These are phyloP conservation scores for Fusarium clavum DNA, from an alignment of 2,329 filamentous ascomycete species.

Conservation along the genomic window DNA sequence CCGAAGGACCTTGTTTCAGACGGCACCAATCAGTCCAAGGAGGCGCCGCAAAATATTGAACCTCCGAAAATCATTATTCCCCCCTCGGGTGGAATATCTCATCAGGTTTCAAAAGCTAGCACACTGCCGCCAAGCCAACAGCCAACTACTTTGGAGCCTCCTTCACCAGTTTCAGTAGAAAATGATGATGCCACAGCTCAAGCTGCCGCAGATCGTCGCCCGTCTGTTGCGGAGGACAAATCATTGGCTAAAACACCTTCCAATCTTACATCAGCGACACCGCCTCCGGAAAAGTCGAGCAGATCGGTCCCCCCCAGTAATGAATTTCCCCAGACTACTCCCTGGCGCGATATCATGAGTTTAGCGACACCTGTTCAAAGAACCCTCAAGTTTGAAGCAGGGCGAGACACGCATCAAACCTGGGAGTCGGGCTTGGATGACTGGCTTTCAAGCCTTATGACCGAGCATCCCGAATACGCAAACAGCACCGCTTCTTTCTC, in stretches of 20 bases:
- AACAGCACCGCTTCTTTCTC: slow-evolving; percentile 51
- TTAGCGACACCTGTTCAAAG: slow-evolving; percentile 74
- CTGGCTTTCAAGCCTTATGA: slow-evolving; percentile 64
- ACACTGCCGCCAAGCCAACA: slow-evolving; percentile 37
- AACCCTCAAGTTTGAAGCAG: slow-evolving; percentile 78
- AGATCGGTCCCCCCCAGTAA: slow-evolving; percentile 24
- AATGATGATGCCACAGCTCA: slow-evolving; percentile 48
- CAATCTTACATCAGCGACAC: slow-evolving; percentile 51
- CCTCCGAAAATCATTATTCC: slow-evolving; percentile 40
- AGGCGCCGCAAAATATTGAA: slow-evolving; percentile 24
- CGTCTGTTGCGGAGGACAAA: slow-evolving; percentile 61
- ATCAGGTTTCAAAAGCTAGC: slow-evolving; percentile 43
- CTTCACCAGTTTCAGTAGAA: slow-evolving; percentile 58
- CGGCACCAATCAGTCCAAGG: slow-evolving; percentile 23
- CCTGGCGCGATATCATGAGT: slow-evolving; percentile 82
- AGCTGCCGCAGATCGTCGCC: slow-evolving; percentile 42
- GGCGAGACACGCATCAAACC: slow-evolving; percentile 75
- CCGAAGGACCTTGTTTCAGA: slow-evolving; percentile 27
- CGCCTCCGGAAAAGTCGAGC: slow-evolving; percentile 49
- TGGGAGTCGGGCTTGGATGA: slow-evolving; percentile 79
- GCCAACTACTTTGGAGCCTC: slow-evolving; percentile 51
- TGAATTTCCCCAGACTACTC: slow-evolving; percentile 55
- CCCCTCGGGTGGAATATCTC: slow-evolving; percentile 37
- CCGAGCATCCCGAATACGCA: slow-evolving; percentile 61
- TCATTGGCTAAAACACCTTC: slow-evolving; percentile 51